Conservation (phyloP, 2,329 filamentous ascomycete species). For the Pseudogymnoascus pannorum region DNA sequence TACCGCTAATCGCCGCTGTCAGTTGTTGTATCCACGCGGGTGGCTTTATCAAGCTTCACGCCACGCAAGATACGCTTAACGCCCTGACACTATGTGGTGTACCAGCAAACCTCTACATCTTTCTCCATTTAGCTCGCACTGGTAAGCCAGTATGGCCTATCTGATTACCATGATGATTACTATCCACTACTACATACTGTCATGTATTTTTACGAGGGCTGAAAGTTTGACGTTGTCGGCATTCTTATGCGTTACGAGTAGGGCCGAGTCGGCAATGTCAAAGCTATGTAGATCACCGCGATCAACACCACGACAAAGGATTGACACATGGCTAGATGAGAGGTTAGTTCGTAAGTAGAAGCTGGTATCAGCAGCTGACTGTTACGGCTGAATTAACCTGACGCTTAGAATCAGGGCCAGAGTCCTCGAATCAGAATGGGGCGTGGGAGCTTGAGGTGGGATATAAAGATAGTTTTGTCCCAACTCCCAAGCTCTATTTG, state of each 20-base stretch:
- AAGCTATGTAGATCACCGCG: neutral
- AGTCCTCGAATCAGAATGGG: neutral
- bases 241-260: neutral
- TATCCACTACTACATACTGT: too few relatives aligned
- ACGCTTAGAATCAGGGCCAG: neutral
- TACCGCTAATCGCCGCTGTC: neutral
- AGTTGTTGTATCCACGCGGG: neutral
- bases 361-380: neutral
- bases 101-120: too few relatives aligned
- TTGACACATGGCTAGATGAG: neutral
- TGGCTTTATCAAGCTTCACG: slow-evolving; percentile 4
- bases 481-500: neutral
- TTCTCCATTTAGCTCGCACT: neutral
- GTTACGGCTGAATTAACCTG: neutral
- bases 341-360: neutral
- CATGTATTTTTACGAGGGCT: too few relatives aligned
- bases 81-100: too few relatives aligned
- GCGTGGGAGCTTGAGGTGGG: neutral
- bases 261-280: slow-evolving; percentile 3
- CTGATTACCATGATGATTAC: too few relatives aligned
- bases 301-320: neutral
- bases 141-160: neutral
- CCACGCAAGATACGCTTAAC: neutral
- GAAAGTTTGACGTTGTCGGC: neutral
- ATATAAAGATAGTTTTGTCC: neutral